Percentiles rank a stretch among this genome's conserved stretches.
Evolutionary conservation across 345 rosid species (phyloP).

Genomic region (Gynandropsis gynandra): DNA sequence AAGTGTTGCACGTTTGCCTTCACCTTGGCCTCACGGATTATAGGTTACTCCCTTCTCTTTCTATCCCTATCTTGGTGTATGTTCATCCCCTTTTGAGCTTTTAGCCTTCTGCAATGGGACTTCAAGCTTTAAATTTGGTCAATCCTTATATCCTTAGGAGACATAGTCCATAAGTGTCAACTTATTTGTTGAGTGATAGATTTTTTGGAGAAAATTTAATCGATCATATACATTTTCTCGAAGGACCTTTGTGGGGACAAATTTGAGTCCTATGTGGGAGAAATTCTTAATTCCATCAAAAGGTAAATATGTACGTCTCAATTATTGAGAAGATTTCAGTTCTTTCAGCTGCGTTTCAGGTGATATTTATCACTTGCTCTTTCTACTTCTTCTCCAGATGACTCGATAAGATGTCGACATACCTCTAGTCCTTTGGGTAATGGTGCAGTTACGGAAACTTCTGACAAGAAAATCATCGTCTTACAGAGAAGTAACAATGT

Average conservation of each 20-base stretch:
- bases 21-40: slow-evolving; percentile 87
- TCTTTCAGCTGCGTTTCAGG: background rate
- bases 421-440: slow-evolving; percentile 81
- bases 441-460: slow-evolving; percentile 68
- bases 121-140: background rate
- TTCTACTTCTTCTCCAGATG: slow-evolving; percentile 39
- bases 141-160: background rate
- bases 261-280: slow-evolving; percentile 79
- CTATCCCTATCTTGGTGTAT: slow-evolving; percentile 3
- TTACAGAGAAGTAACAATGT: slow-evolving; percentile 78
- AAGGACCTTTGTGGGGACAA: slow-evolving; percentile 88
- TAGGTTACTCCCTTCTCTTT: slow-evolving; percentile 38
- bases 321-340: background rate
- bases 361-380: slow-evolving; percentile 8
- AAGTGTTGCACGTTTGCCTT: slow-evolving; percentile 41
- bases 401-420: slow-evolving; percentile 53
- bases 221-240: slow-evolving; percentile 17
- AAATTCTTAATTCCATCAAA: slow-evolving; percentile 60
- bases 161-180: background rate
- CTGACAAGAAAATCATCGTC: slow-evolving; percentile 60
- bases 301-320: slow-evolving; percentile 34
- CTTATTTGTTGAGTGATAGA: too few species aligned
- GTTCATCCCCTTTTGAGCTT: background rate
- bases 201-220: slow-evolving; percentile 15
- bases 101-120: background rate